phyloP scores from a whole-genome alignment of 768 basidiomycete genomes.

The Suillus fuscotomentosus region DNA sequence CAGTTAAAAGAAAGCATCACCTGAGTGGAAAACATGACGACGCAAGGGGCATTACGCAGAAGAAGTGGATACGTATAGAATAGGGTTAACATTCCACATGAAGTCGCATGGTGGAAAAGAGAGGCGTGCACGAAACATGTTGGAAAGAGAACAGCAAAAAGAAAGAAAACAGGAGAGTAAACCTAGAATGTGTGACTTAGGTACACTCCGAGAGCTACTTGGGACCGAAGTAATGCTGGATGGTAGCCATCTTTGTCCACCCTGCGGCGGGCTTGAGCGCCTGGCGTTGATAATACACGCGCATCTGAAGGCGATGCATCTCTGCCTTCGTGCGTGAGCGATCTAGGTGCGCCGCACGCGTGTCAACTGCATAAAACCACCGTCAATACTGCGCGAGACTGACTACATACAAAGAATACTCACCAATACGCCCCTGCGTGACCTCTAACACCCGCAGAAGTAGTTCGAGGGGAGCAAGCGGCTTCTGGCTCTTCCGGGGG shows the following conservation, averaged over 20 bases:
- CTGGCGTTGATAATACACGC: slow-evolving; percentile 59
- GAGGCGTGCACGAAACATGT: not conserved
- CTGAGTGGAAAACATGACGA: not conserved
- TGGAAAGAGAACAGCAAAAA: not conserved
- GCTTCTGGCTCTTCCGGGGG: slow-evolving; percentile 30
- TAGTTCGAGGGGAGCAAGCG: slow-evolving; percentile 44
- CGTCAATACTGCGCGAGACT: not conserved
- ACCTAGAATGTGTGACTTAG: too few relatives aligned
- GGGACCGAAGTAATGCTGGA: slow-evolving; percentile 29
- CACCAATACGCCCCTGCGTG: slow-evolving; percentile 63
- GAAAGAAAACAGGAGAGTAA: not conserved
- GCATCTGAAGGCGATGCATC: slow-evolving; percentile 62
- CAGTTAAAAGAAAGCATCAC: not conserved
- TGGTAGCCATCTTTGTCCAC: slow-evolving; percentile 23
- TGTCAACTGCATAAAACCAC: slow-evolving; percentile 49
- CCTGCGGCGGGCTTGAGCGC: slow-evolving; percentile 26
- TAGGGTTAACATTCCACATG: not conserved
- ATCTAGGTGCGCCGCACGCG: slow-evolving; percentile 72
- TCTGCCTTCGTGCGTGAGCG: slow-evolving; percentile 72
- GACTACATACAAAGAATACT: slow-evolving; percentile 20
- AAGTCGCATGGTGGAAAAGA: not conserved
- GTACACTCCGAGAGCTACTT: slow-evolving; percentile 2
- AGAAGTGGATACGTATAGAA: not conserved
- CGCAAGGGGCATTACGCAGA: not conserved
- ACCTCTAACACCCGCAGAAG: slow-evolving; percentile 48